Evolutionary conservation across 306 rosid species (phyloP), one percentile per base, ranked within the genome.

Genomic region (Spatholobus suberectus): DNA sequence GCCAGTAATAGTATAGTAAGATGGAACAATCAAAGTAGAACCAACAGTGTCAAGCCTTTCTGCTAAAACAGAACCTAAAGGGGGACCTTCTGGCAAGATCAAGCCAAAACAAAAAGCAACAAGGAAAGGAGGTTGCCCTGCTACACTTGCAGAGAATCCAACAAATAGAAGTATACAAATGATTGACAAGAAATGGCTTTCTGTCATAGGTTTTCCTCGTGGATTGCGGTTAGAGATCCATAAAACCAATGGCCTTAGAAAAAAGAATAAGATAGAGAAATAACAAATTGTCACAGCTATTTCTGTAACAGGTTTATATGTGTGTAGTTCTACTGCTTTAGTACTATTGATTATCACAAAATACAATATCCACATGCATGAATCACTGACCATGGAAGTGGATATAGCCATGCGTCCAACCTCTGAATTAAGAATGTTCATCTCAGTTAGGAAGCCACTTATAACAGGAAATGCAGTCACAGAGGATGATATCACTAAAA

Each of bases 401-500:
- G 86, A 83, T 49, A 83, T 3, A 61, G 83, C 83, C 75, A 83
- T n/a, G 7, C 86, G 73, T 20, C 86, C 86, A 27, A 83, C 14
- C 17, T 78, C 80, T 14, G 86, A 83, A 72, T 78, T 83, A 17
- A 78, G 74, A 51, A 83, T 83, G 29, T 83, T 83, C 86, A 83
- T 78, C 61, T 83, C 86, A 23, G 24, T 20, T 40, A 83, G 41
- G 18, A 78, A 62, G 9, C 18, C 7, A 29, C 76, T 77, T 8
- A 62, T 20, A 35, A 27, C 80, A 13, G 83, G n/a, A 71, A 62
- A 51, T 78, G 86, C 1, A 6, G 83, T 78, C 8, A 83, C 6
- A 4, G 80, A 29, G 40, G 59, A 12, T 61, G 47, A 0, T 10
- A 49, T 2, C 9, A 49, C 1, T 8, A 77, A 40, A 77, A 21